phyloP scores from a whole-genome alignment of 2,329 filamentous ascomycete genomes.

The Claviceps spartinae region DNA sequence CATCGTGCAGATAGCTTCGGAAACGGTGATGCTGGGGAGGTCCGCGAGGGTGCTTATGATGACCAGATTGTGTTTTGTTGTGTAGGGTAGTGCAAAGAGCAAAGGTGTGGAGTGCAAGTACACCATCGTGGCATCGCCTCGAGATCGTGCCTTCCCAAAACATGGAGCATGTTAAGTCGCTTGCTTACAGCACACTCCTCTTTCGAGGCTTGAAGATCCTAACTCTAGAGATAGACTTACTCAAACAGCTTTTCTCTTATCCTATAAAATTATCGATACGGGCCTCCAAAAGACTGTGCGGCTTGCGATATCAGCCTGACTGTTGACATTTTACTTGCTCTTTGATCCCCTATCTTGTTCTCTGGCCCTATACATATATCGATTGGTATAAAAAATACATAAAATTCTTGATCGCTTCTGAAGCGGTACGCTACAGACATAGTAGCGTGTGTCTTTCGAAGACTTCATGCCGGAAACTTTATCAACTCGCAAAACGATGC shows the following conservation, averaged over 20 bases:
- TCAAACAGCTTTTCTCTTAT: not conserved
- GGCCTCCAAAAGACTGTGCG: not conserved
- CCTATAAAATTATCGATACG: not conserved
- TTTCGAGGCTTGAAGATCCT: not conserved
- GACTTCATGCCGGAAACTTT: slow-evolving; percentile 11
- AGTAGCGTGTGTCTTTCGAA: not conserved
- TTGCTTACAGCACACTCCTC: not conserved
- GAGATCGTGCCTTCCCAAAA: too few species aligned
- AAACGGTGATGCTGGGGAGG: slow-evolving; percentile 74
- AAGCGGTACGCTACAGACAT: not conserved
- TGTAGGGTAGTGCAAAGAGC: too few species aligned
- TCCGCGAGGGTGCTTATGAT: slow-evolving; percentile 49
- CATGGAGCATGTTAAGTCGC: not conserved
- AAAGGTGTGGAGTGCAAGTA: too few species aligned
- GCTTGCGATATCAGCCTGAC: not conserved
- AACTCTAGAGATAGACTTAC: not conserved
- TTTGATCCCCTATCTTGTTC: not conserved
- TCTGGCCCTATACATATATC: not conserved
- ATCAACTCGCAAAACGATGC: not conserved
- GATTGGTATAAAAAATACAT: not conserved
- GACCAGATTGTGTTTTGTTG: too few species aligned
- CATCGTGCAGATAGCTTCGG: slow-evolving; percentile 73
- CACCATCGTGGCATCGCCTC: too few species aligned
- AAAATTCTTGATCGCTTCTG: not conserved
- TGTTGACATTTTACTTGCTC: too few species aligned